Base-by-base conservation (phyloP, 495 filamentous ascomycete species). In the Xylaria palmicola region DNA sequence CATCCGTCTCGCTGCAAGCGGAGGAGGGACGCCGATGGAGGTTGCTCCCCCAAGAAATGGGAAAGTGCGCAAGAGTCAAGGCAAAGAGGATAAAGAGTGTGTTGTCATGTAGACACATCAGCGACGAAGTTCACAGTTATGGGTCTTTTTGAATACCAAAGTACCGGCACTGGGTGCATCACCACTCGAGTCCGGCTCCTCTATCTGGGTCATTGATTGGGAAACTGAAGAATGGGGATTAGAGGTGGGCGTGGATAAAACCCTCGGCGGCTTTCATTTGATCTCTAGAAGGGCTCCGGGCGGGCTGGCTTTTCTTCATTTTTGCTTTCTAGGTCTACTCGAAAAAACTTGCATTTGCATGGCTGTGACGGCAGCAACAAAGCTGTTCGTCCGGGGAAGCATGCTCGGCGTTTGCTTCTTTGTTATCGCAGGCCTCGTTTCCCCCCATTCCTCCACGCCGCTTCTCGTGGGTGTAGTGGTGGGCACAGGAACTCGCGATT, bases 1-100 rank as follows among this genome's bases (percentile, higher is more conserved):
- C 8, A 98, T 99, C 61, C 84, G 86, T 20, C 89, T 89, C 0
- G 94, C 95, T 13, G 89, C 90, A 13, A 88, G 88, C 39, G 94
- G 93, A 6, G 84, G 83, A 6, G 84, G 83, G 9, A 80, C 76
- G 26, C 80, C 84, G 4, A 78, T 80, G 77, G 80, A 81, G 36
- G 78, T 82, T 10, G 79, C 74, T 22, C 73, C 73, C 9, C 62
- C 80, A 10, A 76, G 77, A 55, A 79, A 74, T 66, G 74, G 66
- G 29, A 83, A 81, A 65, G 77, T 81, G 64, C 79, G 74, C 68
- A 85, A 85, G 64, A 63, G 56, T 34, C 71, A 72, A 40, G 69
- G 75, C 9, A 75, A 77, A 45, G 75, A 83, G 34, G 81, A 84
- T 41, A 83, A 83, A 67, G 82, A 86, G 22, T 86, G 84, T 66